phyloP scores from a whole-genome alignment of 176 grass and related monocot genomes.

The Tillandsia leiboldiana region DNA sequence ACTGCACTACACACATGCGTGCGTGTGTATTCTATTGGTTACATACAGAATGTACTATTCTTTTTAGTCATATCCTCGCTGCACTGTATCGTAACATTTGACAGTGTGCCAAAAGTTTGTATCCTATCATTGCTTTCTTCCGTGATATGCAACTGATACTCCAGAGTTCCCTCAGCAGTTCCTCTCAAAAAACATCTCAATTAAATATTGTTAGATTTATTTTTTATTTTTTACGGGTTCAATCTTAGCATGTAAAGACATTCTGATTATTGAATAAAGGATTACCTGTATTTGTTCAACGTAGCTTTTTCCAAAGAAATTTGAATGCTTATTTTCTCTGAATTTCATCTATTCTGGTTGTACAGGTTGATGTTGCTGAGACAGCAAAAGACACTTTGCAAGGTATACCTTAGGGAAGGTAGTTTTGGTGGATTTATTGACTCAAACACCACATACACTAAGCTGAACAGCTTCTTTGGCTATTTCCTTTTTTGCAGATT shows the following conservation, averaged over 20 bases:
- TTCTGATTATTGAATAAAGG: constrained; percentile 5
- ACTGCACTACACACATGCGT: too few relatives aligned
- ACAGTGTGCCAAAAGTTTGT: too few relatives aligned
- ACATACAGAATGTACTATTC: too few relatives aligned
- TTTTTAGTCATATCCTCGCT: too few relatives aligned
- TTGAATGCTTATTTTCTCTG: constrained; percentile 3
- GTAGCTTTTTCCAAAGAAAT: not conserved
- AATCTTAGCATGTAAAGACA: not conserved
- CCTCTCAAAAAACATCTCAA: too few relatives aligned
- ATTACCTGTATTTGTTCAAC: constrained; percentile 9
- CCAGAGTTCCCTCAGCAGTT: too few relatives aligned
- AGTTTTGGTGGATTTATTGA: constrained; percentile 18
- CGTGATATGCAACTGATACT: too few relatives aligned
- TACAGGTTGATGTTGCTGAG: constrained; percentile 9
- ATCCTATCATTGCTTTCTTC: too few relatives aligned
- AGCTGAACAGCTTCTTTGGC: not conserved
- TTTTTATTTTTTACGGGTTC: too few relatives aligned
- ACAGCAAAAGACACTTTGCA: constrained; percentile 17
- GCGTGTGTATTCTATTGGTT: too few relatives aligned
- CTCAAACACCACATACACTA: constrained; percentile 23
- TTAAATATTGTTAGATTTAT: too few relatives aligned
- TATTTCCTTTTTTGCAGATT: constrained; percentile 34
- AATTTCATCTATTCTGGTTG: constrained; percentile 13
- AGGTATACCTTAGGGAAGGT: constrained; percentile 32
- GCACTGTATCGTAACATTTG: too few relatives aligned